phyloP scores from a whole-genome alignment of 352 stramenopile species.

The Pythium dissotocum region DNA sequence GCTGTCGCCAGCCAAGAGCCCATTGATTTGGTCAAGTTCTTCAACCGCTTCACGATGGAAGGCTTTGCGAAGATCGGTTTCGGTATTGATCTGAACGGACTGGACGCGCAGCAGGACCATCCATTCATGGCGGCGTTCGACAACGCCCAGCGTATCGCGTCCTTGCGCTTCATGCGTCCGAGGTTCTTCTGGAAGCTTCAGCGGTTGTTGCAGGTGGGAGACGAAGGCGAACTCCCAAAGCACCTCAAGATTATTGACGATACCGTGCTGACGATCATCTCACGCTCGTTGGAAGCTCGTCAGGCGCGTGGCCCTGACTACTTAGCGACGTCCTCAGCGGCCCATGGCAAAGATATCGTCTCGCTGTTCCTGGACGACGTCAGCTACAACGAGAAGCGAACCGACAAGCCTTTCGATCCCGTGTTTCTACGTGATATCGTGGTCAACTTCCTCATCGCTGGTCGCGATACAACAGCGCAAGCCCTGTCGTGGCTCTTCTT shows the following conservation, averaged over 20 bases:
- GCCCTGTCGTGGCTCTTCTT: conserved; percentile 54
- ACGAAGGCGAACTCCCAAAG: conserved; percentile 15
- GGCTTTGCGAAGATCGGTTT: conserved; percentile 34
- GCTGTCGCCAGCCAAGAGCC: conserved; percentile 3
- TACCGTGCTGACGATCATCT: conserved; percentile 42
- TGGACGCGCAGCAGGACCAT: conserved; percentile 17
- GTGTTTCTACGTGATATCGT: conserved; percentile 49
- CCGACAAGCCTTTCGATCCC: conserved; percentile 18
- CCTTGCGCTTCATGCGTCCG: conserved; percentile 26
- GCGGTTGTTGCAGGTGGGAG: conserved; percentile 19
- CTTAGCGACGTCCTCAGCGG: not conserved
- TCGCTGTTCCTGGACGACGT: conserved; percentile 27
- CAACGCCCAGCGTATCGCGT: conserved; percentile 6
- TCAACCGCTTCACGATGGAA: conserved; percentile 34
- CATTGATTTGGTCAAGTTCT: conserved; percentile 24
- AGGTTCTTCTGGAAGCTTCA: conserved; percentile 49
- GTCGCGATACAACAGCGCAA: conserved; percentile 51
- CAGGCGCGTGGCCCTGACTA: not conserved
- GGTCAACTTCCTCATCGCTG: conserved; percentile 58
- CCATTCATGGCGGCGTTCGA: conserved; percentile 32
- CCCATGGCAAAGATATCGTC: conserved; percentile 16
- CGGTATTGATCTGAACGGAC: conserved; percentile 20
- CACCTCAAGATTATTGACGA: conserved; percentile 28
- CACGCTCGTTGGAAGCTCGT: conserved; percentile 30
- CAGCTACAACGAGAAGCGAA: conserved; percentile 18